A percentile compares a stretch with the other conserved stretches of the same genome.
Evolutionary conservation across 495 filamentous ascomycete genomes (phyloP).

Genomic region (Barbatosphaeria neglecta): DNA sequence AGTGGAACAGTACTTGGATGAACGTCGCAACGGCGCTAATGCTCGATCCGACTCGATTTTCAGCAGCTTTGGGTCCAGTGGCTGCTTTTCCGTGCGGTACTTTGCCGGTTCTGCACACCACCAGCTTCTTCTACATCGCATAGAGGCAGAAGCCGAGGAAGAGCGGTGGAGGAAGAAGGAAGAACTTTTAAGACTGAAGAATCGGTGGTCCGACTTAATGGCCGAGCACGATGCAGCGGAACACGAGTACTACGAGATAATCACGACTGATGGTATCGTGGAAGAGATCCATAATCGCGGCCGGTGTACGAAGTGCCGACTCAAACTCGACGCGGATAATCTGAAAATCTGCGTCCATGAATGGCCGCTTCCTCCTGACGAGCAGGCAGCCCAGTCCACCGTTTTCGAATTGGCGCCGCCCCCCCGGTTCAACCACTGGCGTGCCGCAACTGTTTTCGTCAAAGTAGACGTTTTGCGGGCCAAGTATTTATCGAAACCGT

Average conservation of each 20-base stretch:
- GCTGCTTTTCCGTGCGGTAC: conserved; percentile 43
- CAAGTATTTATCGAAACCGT: not conserved
- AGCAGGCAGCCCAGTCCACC: conserved; percentile 24
- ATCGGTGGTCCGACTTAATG: conserved; percentile 23
- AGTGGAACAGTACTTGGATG: conserved; percentile 39
- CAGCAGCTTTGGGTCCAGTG: conserved; percentile 6
- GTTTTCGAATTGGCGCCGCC: conserved; percentile 50
- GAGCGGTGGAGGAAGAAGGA: conserved; percentile 24
- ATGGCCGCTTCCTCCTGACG: conserved; percentile 45
- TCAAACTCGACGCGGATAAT: conserved; percentile 9
- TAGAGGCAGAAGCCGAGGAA: conserved; percentile 23
- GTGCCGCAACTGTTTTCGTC: conserved; percentile 37
- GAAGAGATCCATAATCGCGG: conserved; percentile 5
- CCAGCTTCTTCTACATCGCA: conserved; percentile 23
- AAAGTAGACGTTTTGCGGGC: conserved; percentile 24
- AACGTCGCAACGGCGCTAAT: conserved; percentile 9
- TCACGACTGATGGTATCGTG: conserved; percentile 1
- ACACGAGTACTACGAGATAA: conserved; percentile 19
- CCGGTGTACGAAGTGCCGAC: conserved; percentile 20
- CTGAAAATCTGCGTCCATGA: conserved; percentile 45
- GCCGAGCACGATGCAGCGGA: conserved; percentile 2
- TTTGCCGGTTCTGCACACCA: conserved; percentile 36
- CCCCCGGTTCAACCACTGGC: conserved; percentile 35
- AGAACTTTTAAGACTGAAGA: conserved; percentile 27
- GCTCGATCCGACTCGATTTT: conserved; percentile 22